Conservation (phyloP, 2,329 filamentous ascomycete species). For the Fusarium compactum region DNA sequence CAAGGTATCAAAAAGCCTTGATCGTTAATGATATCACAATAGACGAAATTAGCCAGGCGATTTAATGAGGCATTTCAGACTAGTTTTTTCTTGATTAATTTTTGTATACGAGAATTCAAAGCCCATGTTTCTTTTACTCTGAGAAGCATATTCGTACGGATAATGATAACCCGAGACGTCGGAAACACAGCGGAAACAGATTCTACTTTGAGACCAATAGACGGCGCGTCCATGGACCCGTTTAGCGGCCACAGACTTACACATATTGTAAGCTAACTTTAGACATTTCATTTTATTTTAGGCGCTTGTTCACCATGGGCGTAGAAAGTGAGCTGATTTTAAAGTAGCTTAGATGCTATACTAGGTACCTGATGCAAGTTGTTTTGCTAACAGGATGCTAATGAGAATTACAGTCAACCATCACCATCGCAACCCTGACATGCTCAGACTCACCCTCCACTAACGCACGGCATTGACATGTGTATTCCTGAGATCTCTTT, state of each 20-base stretch:
- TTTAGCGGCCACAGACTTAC: neutral
- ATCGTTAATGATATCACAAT: neutral
- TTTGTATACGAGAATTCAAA: neutral
- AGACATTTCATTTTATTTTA: constrained; percentile 22
- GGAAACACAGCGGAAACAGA: neutral
- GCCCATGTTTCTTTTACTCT: neutral
- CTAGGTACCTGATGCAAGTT: neutral
- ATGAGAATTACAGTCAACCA: neutral
- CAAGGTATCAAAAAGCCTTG: neutral
- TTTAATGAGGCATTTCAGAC: neutral
- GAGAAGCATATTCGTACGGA: neutral
- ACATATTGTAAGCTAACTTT: constrained; percentile 1
- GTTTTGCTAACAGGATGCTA: neutral
- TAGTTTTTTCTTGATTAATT: neutral
- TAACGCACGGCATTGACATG: constrained; percentile 20
- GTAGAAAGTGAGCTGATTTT: constrained; percentile 15
- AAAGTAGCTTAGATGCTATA: neutral
- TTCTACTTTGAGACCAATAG: neutral
- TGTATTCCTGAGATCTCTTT: neutral
- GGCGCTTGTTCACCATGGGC: constrained; percentile 8
- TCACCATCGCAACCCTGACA: constrained; percentile 10
- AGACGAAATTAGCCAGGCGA: neutral
- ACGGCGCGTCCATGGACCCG: neutral
- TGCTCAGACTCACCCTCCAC: constrained; percentile 14
- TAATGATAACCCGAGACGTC: neutral